phyloP scores from a whole-genome alignment of 257 asterid species.

The Solanum paucissectum region DNA sequence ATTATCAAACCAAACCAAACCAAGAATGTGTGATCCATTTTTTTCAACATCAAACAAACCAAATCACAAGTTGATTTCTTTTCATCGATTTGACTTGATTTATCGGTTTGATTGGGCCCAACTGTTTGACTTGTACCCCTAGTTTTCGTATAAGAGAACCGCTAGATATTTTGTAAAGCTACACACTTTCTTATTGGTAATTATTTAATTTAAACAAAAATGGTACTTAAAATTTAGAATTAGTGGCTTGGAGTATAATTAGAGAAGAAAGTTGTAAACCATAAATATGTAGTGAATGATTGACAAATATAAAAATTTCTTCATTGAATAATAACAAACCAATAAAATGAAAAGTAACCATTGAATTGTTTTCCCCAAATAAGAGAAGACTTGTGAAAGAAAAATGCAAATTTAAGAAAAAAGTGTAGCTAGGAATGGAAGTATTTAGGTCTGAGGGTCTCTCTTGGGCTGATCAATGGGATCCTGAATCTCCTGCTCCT shows the following conservation, averaged over 20 bases:
- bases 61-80: neutral
- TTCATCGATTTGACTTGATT: neutral
- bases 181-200: neutral
- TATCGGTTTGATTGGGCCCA: accelerated
- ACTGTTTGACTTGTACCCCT: neutral
- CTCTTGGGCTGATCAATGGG: constrained; percentile 98
- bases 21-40: too few relatives aligned
- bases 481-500: constrained; percentile 57
- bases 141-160: neutral
- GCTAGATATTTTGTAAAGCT: neutral
- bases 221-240: neutral
- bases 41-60: too few relatives aligned
- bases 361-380: neutral
- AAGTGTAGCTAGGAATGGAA: constrained; percentile 33
- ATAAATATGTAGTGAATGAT: neutral
- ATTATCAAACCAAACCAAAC: too few relatives aligned
- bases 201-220: neutral
- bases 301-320: neutral
- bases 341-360: neutral
- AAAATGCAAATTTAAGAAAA: neutral
- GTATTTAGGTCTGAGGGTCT: constrained; percentile 49
- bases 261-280: neutral
- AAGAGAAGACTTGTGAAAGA: neutral
- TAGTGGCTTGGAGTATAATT: neutral
- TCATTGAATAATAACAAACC: neutral